phyloP scores from a whole-genome alignment of 169 alveolate genomes.

The Plasmodium malariae region DNA sequence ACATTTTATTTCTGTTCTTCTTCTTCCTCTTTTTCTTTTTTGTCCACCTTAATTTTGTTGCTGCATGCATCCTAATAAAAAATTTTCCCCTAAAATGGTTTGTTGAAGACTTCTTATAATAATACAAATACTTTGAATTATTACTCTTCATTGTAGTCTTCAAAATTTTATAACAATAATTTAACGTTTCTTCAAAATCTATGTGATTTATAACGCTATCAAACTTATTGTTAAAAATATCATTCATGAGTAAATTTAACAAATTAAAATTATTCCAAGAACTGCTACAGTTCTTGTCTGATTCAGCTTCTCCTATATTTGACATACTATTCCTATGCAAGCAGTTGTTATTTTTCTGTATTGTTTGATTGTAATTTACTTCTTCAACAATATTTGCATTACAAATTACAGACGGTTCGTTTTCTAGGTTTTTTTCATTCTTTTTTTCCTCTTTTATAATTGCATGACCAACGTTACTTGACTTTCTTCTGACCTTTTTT shows the following conservation, averaged over 20 bases:
- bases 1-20: conserved; percentile 4
- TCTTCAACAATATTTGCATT: conserved; percentile 2
- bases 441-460: too few relatives aligned
- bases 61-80: conserved; percentile 8
- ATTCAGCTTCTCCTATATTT: too few relatives aligned
- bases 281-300: too few relatives aligned
- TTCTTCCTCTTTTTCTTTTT: conserved; percentile 2
- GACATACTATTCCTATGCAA: too few relatives aligned
- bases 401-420: not conserved
- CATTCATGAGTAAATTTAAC: not conserved
- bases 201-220: conserved; percentile 33
- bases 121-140: conserved; percentile 26
- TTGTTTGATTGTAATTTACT: not conserved
- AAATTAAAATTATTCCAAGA: not conserved
- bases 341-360: too few relatives aligned
- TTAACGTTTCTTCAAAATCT: conserved; percentile 53
- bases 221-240: not conserved
- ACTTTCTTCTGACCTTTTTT: too few relatives aligned
- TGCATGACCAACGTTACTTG: too few relatives aligned
- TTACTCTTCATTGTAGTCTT: conserved; percentile 20
- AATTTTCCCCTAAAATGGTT: conserved; percentile 2
- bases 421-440: not conserved
- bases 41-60: not conserved
- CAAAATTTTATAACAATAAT: conserved; percentile 72
- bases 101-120: conserved; percentile 11